Evolutionary conservation across 371 early-diverging fungal genomes (phyloP).

Genomic region (Mortierella sp.): DNA sequence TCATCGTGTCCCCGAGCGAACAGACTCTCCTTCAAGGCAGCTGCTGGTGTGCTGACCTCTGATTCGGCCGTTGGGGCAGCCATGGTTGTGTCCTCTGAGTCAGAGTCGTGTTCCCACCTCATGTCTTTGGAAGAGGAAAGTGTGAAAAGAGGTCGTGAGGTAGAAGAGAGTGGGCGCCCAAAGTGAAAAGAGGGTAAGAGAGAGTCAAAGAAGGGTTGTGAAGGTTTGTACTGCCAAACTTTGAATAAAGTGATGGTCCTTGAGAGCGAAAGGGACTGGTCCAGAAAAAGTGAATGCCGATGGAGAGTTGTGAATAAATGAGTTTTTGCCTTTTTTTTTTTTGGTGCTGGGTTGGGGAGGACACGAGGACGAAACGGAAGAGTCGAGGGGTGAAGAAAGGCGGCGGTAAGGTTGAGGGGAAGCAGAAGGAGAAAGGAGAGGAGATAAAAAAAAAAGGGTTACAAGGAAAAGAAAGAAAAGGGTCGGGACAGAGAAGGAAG

Average conservation of each 20-base stretch:
- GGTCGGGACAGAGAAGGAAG: background rate
- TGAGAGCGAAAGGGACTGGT: constrained; percentile 3
- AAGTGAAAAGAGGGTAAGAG: background rate
- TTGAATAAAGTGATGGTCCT: background rate
- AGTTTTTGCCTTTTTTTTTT: background rate
- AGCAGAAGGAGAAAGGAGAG: background rate
- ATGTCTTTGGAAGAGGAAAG: constrained; percentile 1
- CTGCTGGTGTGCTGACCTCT: background rate
- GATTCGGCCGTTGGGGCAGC: background rate
- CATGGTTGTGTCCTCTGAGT: constrained; percentile 19
- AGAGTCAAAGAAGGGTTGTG: background rate
- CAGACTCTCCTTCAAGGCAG: background rate
- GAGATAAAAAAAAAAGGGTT: background rate
- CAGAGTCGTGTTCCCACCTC: constrained; percentile 34
- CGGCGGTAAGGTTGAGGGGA: background rate
- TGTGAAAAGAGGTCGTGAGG: background rate
- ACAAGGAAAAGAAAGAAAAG: background rate
- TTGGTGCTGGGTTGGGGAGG: background rate
- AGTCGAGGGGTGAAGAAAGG: background rate
- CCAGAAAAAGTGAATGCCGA: background rate
- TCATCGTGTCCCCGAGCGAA: background rate
- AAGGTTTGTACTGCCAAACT: background rate
- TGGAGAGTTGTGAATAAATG: background rate
- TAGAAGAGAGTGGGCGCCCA: background rate
- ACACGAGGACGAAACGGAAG: background rate